Conservation (phyloP, 768 basidiomycete genomes). For the Russula abietina region DNA sequence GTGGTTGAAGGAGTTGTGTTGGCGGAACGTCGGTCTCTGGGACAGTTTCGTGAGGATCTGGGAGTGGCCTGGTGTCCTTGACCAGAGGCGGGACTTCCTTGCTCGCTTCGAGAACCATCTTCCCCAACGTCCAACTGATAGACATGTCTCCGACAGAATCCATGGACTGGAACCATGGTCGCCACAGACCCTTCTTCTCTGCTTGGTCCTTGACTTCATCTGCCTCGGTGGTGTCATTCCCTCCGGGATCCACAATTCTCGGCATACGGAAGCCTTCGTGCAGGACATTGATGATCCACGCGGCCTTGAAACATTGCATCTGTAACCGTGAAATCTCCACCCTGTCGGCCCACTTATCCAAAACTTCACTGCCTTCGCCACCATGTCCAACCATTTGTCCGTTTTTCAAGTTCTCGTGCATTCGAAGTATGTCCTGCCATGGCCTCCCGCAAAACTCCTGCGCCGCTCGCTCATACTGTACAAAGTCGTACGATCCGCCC, state of each 20-base stretch:
- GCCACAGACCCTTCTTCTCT: slow-evolving; percentile 71
- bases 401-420: slow-evolving; percentile 51
- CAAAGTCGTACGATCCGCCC: slow-evolving; percentile 92
- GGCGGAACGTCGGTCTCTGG: slow-evolving; percentile 45
- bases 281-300: slow-evolving; percentile 94
- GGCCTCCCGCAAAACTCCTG: slow-evolving; percentile 72
- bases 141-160: slow-evolving; percentile 91
- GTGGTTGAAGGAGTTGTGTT: slow-evolving; percentile 59
- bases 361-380: slow-evolving; percentile 53
- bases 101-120: slow-evolving; percentile 98
- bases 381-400: slow-evolving; percentile 51
- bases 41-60: slow-evolving; percentile 44
- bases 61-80: slow-evolving; percentile 49
- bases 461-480: slow-evolving; percentile 92
- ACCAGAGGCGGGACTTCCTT: slow-evolving; percentile 60
- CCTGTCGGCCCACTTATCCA: slow-evolving; percentile 61
- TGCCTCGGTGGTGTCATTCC: slow-evolving; percentile 63
- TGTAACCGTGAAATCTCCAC: slow-evolving; percentile 82
- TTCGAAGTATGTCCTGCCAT: slow-evolving; percentile 69
- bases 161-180: slow-evolving; percentile 85
- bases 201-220: slow-evolving; percentile 73
- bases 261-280: slow-evolving; percentile 97
- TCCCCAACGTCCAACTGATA: slow-evolving; percentile 96
- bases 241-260: slow-evolving; percentile 78
- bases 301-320: slow-evolving; percentile 99